These are phyloP conservation scores for Pseudocercospora cruenta DNA, from an alignment of 2,329 filamentous ascomycete genomes.

Conservation along the genomic window DNA sequence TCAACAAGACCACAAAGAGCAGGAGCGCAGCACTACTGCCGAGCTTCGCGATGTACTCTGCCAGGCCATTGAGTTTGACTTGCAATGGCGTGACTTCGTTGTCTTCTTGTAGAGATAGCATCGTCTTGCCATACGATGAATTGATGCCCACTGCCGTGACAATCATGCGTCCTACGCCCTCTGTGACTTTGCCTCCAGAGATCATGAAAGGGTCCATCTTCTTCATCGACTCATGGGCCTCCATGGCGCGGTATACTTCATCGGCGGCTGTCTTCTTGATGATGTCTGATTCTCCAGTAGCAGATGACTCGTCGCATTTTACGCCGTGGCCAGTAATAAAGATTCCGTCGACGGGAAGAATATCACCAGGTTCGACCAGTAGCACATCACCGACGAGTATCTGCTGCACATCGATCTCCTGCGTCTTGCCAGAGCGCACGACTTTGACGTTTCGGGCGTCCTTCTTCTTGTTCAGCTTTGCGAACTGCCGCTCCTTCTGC, in stretches of 20 bases:
- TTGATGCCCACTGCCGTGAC: conserved; percentile 75
- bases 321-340: conserved; percentile 69
- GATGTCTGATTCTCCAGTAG: conserved; percentile 75
- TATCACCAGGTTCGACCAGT: conserved; percentile 72
- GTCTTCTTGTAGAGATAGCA: conserved; percentile 77
- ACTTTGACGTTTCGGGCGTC: conserved; percentile 75
- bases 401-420: conserved; percentile 71
- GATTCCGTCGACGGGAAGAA: conserved; percentile 73
- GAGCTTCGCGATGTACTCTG: conserved; percentile 78
- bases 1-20: conserved; percentile 82
- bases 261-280: conserved; percentile 68
- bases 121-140: conserved; percentile 74
- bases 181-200: conserved; percentile 77
- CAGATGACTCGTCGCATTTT: conserved; percentile 74
- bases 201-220: conserved; percentile 85
- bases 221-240: conserved; percentile 62
- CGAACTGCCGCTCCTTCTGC: conserved; percentile 80
- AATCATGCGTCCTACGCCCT: conserved; percentile 75
- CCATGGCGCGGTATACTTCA: conserved; percentile 68
- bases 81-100: conserved; percentile 78
- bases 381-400: conserved; percentile 75
- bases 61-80: conserved; percentile 74
- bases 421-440: conserved; percentile 71
- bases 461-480: conserved; percentile 79
- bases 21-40: conserved; percentile 76